A percentile compares a stretch with the other conserved stretches of the same genome.
These are phyloP conservation scores for Puya raimondii DNA, from an alignment of 176 grass and related monocot species.

Conservation along the genomic window DNA sequence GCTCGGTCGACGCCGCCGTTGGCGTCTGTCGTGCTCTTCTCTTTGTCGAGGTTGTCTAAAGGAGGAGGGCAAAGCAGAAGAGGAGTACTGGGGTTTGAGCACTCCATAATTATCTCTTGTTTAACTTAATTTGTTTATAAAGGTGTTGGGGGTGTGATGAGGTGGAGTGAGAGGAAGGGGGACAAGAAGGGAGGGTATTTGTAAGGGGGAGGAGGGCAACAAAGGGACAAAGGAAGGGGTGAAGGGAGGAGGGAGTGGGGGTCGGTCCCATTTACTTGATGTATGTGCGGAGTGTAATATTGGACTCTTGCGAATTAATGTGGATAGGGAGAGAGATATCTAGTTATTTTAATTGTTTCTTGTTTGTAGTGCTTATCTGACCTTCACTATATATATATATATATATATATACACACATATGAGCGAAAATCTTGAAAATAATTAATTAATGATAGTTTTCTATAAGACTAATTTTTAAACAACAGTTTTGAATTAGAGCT, in stretches of 20 bases:
- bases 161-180: conserved; percentile 4
- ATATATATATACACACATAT: too few relatives aligned
- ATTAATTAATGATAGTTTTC: too few relatives aligned
- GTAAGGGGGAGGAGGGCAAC: conserved; percentile 19
- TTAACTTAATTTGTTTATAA: background rate
- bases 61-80: conserved; percentile 11
- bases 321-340: too few relatives aligned
- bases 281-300: too few relatives aligned
- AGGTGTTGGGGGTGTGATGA: conserved; percentile 10
- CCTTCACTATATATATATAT: too few relatives aligned
- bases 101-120: conserved; percentile 28
- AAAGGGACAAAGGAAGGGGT: conserved; percentile 12
- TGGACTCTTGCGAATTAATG: too few relatives aligned
- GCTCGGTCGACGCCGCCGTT: background rate
- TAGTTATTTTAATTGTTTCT: too few relatives aligned
- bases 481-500: too few relatives aligned
- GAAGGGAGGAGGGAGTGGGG: conserved; percentile 14
- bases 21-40: background rate
- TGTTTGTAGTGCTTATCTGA: too few relatives aligned
- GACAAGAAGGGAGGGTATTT: conserved; percentile 35
- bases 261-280: too few relatives aligned
- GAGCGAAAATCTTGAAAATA: too few relatives aligned
- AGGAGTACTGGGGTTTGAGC: conserved; percentile 15
- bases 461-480: too few relatives aligned
- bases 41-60: background rate